Evolutionary conservation across 768 basidiomycete genomes (phyloP), one percentile per base, ranked within the genome.

Genomic region (Rossbeevera mucosa): DNA sequence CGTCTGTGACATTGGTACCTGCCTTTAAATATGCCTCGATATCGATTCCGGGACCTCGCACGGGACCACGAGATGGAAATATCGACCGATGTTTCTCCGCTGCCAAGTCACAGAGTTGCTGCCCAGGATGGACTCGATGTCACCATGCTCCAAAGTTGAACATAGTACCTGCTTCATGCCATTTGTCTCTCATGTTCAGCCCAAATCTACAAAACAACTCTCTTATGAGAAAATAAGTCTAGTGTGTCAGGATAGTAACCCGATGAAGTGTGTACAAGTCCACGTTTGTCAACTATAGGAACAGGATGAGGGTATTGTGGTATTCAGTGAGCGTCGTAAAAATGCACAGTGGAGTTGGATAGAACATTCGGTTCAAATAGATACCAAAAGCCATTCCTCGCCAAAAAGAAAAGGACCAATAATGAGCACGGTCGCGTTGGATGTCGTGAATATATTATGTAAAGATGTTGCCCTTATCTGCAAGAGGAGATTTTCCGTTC

Each of bases 281-380:
- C 57, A 50, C 47, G 28, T 47, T 51, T 57, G 56, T 64, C 51
- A 59, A 58, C 51, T 66, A 66, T 66, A 57, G 58, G 53, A 59
- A 67, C 59, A 55, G 54, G 48, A 59, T 67, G 67, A 59, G 69
- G 68, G 68, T 71, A 71, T 71, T 54, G 38, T 62, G 62, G 57
- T 68, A 66, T 68, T 63, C 58, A 56, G 52, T 65, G 65, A 50
- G 60, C 30, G 61, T 57, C 36, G 42, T 64, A 55, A 58, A 58
- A 56, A 64, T 68, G 68, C 62, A 70, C 61, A 68, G 29, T 58
- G 54, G 44, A 45, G 43, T 56, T 49, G 59, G 20, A 45, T 11
- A 18, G 33, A 66, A 67, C 64, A 64, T 56, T 67, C 52, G 49
- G 44, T 47, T 54, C 49, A 61, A 57, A 66, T 68, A 68, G 64